Evolutionary conservation across 257 asterid genomes (phyloP).

Genomic region (Solanum pinnatisectum): DNA sequence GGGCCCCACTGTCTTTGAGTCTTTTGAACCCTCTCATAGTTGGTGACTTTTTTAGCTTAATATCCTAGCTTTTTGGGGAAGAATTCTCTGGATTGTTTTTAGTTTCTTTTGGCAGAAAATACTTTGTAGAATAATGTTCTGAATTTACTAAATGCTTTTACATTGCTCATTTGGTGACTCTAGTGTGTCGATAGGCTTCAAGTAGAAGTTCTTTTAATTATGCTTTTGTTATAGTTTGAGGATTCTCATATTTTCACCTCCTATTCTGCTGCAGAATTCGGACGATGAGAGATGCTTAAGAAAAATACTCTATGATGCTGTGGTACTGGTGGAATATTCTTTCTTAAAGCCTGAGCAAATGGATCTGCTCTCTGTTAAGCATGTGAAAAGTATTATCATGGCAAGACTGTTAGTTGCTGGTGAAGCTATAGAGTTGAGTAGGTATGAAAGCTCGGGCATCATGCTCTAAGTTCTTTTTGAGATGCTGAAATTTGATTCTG

Average conservation of each 20-base stretch:
- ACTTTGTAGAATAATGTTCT: neutral
- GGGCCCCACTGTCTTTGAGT: neutral
- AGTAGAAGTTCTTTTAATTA: neutral
- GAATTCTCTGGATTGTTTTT: neutral
- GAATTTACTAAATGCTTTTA: neutral
- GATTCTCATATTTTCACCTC: neutral
- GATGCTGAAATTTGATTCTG: neutral
- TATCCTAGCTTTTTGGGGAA: neutral
- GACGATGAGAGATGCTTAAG: slow-evolving; percentile 33
- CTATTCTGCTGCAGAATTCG: slow-evolving; percentile 27
- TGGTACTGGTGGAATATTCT: slow-evolving; percentile 50
- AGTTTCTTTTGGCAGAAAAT: neutral
- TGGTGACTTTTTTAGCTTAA: neutral
- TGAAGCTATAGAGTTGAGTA: slow-evolving; percentile 41
- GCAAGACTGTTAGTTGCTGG: slow-evolving; percentile 37
- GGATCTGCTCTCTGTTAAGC: slow-evolving; percentile 37
- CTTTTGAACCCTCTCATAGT: neutral
- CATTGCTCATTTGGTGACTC: neutral
- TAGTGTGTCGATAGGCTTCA: neutral
- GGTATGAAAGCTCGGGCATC: slow-evolving; percentile 17
- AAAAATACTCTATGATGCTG: slow-evolving; percentile 44
- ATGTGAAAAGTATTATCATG: slow-evolving; percentile 28
- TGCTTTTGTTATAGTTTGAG: neutral
- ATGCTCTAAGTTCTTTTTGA: neutral
- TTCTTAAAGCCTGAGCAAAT: slow-evolving; percentile 45